Percentiles rank a stretch among this genome's conserved stretches.
These are phyloP conservation scores for Litchi chinensis DNA, from an alignment of 345 rosid species.

Conservation along the genomic window DNA sequence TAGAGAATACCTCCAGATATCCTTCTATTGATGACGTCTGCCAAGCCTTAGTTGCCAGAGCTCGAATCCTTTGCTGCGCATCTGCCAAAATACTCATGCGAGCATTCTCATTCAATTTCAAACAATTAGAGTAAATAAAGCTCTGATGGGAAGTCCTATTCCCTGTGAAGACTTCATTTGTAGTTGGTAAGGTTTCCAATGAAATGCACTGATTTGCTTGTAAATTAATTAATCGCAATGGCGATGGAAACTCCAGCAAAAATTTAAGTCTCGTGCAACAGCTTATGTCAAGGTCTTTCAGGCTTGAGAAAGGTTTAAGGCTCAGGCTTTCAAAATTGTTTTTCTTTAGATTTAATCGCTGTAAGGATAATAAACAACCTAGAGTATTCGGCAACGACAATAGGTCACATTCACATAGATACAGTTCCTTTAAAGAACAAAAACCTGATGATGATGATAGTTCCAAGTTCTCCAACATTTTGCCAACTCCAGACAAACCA, in stretches of 20 bases:
- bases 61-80: background rate
- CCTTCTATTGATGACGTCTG: background rate
- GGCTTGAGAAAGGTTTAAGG: background rate
- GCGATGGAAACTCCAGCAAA: background rate
- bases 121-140: background rate
- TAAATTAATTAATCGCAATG: background rate
- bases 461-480: background rate
- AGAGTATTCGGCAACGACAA: background rate
- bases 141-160: background rate
- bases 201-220: background rate
- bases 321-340: conserved; percentile 8
- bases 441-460: background rate
- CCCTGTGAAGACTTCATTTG: background rate
- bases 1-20: background rate
- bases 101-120: conserved; percentile 6
- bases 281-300: background rate
- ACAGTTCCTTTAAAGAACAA: background rate
- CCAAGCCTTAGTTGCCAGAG: background rate
- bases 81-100: background rate
- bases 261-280: conserved; percentile 6
- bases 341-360: background rate
- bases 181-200: background rate
- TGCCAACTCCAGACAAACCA: background rate
- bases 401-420: conserved; percentile 4
- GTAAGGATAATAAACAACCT: background rate